Conservation (phyloP, 208 protist genomes). For the Trypanosoma rangeli region DNA sequence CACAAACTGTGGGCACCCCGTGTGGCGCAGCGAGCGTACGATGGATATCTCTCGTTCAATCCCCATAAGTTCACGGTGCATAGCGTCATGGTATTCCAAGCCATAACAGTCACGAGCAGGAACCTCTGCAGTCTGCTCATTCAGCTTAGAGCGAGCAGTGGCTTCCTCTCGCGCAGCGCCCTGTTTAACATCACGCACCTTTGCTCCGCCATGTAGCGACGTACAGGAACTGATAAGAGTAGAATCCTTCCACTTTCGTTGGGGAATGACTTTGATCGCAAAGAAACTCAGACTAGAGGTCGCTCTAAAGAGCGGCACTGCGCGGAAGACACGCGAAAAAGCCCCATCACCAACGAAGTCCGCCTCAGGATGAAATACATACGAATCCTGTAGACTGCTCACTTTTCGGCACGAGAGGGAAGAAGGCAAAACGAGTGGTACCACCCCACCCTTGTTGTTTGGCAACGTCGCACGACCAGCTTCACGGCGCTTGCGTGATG, state of each 20-base stretch:
- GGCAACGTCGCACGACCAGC: neutral
- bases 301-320: conserved; percentile 56
- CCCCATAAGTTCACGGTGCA: conserved; percentile 43
- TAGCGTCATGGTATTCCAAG: conserved; percentile 11
- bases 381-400: conserved; percentile 69
- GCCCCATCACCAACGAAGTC: conserved; percentile 70
- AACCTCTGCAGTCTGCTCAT: neutral
- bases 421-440: neutral
- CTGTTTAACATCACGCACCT: neutral
- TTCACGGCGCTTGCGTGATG: neutral
- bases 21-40: conserved; percentile 62
- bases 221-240: conserved; percentile 5
- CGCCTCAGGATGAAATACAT: conserved; percentile 68
- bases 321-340: conserved; percentile 79
- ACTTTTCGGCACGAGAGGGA: conserved; percentile 41
- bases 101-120: neutral
- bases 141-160: neutral
- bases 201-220: neutral
- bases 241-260: conserved; percentile 8
- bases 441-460: conserved; percentile 8
- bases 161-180: neutral
- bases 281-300: conserved; percentile 6
- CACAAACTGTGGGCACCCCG: conserved; percentile 67
- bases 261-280: conserved; percentile 28
- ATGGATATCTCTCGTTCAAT: conserved; percentile 79